A percentile compares a stretch with the other conserved stretches of the same genome.
Conservation (phyloP, 2,329 filamentous ascomycete genomes). For the Pseudogymnoascus sp. region DNA sequence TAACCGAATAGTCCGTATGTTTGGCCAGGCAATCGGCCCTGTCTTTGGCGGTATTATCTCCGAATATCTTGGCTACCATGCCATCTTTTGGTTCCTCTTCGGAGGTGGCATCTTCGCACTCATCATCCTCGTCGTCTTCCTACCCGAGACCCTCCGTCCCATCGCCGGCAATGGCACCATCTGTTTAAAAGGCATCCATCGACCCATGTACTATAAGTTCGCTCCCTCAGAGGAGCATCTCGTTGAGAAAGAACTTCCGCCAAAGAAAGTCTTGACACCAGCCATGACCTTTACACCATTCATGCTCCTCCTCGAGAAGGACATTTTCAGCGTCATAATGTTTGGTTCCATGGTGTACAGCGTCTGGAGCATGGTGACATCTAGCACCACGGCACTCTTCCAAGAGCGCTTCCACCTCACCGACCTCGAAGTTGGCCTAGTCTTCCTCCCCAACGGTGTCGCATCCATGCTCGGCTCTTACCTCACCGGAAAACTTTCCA, state of each 20-base stretch:
- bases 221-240: conserved; percentile 15
- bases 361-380: conserved; percentile 42
- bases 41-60: conserved; percentile 34
- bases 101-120: conserved; percentile 24
- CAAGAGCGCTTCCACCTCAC: conserved; percentile 33
- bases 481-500: conserved; percentile 34
- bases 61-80: conserved; percentile 31
- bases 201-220: conserved; percentile 32
- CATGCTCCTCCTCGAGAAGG: conserved; percentile 37
- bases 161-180: conserved; percentile 35
- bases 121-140: conserved; percentile 32
- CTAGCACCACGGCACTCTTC: conserved; percentile 36
- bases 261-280: conserved; percentile 27
- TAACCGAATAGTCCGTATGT: conserved; percentile 31
- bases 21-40: conserved; percentile 39
- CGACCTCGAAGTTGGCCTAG: conserved; percentile 33
- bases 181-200: conserved; percentile 33
- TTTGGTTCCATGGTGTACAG: conserved; percentile 40
- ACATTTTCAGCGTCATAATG: conserved; percentile 37
- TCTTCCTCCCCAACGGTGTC: conserved; percentile 35
- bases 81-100: conserved; percentile 37
- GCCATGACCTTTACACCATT: conserved; percentile 33
- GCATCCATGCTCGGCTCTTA: conserved; percentile 35
- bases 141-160: conserved; percentile 34
- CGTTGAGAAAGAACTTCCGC: conserved; percentile 11